Percentiles rank a stretch among this genome's conserved stretches.
Evolutionary conservation across 2,329 filamentous ascomycete genomes (phyloP).

Genomic region (Hypoxylon sp.): DNA sequence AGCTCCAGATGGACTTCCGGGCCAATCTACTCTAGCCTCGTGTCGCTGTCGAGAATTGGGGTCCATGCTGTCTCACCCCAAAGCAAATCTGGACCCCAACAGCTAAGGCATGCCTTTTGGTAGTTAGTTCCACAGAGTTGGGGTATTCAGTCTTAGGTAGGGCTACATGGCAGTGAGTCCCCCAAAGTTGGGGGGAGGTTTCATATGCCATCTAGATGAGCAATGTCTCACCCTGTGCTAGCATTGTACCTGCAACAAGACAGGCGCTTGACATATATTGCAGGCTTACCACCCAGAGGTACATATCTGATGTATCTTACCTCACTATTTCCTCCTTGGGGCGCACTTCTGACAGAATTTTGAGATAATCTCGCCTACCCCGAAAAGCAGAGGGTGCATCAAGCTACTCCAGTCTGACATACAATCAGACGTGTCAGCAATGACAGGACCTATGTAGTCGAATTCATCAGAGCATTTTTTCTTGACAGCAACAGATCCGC

Average conservation of each 20-base stretch:
- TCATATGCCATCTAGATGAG: constrained; percentile 24
- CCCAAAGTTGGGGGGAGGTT: constrained; percentile 12
- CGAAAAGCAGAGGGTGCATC: constrained; percentile 34
- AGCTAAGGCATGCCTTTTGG: constrained; percentile 27
- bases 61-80: constrained; percentile 45
- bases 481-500: constrained; percentile 12
- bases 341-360: constrained; percentile 26
- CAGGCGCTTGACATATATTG: constrained; percentile 31
- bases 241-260: constrained; percentile 27
- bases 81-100: constrained; percentile 34
- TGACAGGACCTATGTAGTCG: constrained; percentile 18
- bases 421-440: constrained; percentile 40
- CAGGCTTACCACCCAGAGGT: constrained; percentile 5
- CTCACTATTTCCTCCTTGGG: constrained; percentile 27
- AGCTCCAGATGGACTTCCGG: constrained; percentile 32
- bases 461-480: constrained; percentile 31
- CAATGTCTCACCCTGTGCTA: constrained; percentile 21
- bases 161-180: constrained; percentile 3
- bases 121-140: constrained; percentile 35
- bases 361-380: constrained; percentile 45
- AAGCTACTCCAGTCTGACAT: constrained; percentile 38
- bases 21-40: constrained; percentile 44
- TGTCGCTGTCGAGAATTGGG: constrained; percentile 46
- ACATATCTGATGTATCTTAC: constrained; percentile 7
- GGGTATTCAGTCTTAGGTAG: constrained; percentile 31